Percentiles rank a stretch among this genome's conserved stretches.
Conservation (phyloP, 768 basidiomycete species). For the Pleurotus ostreatus region DNA sequence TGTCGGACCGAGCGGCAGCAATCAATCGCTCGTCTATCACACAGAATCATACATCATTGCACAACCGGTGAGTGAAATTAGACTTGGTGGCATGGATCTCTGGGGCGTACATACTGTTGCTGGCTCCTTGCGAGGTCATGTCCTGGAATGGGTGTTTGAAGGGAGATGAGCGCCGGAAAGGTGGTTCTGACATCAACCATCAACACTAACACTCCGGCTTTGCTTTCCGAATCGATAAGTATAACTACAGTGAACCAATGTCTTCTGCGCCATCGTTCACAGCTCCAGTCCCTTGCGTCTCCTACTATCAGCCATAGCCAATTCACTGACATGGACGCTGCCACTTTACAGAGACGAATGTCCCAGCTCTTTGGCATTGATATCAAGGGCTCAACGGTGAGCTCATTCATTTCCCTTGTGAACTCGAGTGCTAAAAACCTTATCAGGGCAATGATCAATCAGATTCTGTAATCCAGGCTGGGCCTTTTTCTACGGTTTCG, state of each 20-base stretch:
- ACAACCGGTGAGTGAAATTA: background rate
- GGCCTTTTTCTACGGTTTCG: constrained; percentile 39
- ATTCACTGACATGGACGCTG: constrained; percentile 5
- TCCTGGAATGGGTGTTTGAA: constrained; percentile 13
- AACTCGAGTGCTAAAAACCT: constrained; percentile 5
- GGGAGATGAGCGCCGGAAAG: constrained; percentile 10
- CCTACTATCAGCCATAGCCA: background rate
- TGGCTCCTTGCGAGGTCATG: constrained; percentile 19
- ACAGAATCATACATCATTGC: background rate
- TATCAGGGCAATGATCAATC: constrained; percentile 5
- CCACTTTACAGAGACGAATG: background rate
- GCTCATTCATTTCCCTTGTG: background rate
- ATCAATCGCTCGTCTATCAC: constrained; percentile 65
- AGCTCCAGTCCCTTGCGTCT: background rate
- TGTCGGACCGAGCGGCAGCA: constrained; percentile 69
- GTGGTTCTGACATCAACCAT: background rate
- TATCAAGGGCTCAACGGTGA: background rate
- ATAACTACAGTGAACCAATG: background rate
- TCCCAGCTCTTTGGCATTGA: constrained; percentile 3
- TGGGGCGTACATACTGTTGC: constrained; percentile 23
- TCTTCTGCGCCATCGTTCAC: background rate
- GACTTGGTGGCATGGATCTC: background rate
- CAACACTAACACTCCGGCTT: background rate
- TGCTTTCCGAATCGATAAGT: background rate
- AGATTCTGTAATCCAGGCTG: constrained; percentile 34